Conservation (phyloP, 192 early-diverging fungal genomes). For the Backusella liffmaniae region DNA sequence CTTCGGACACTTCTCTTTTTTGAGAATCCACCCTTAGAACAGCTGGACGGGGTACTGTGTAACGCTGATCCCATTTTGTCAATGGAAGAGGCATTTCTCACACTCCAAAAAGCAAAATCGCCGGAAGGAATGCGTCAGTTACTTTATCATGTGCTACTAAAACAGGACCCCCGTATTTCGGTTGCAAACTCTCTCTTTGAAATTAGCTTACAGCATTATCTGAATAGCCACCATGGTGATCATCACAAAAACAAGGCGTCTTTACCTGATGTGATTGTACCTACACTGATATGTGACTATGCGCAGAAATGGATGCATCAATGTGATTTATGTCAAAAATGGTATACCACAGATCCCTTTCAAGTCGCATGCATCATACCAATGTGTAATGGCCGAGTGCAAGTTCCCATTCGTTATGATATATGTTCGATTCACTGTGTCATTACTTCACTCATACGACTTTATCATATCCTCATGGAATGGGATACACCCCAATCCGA, state of each 20-base stretch:
- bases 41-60: conserved; percentile 13
- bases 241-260: background rate
- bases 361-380: conserved; percentile 21
- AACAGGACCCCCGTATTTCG: background rate
- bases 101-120: conserved; percentile 11
- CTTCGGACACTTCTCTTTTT: conserved; percentile 6
- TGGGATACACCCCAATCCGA: conserved; percentile 12
- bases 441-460: background rate
- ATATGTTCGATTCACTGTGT: conserved; percentile 26
- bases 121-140: background rate
- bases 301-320: background rate
- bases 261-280: conserved; percentile 9
- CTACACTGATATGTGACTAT: background rate
- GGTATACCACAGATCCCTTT: conserved; percentile 1
- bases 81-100: conserved; percentile 2
- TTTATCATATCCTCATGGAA: background rate
- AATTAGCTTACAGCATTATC: background rate
- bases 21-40: conserved; percentile 8
- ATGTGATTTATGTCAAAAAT: conserved; percentile 18
- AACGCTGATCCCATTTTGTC: background rate
- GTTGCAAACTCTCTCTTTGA: background rate
- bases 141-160: background rate
- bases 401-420: conserved; percentile 24
- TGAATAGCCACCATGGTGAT: background rate
- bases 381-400: conserved; percentile 22